Conservation (phyloP, 306 rosid genomes). For the Rosa rugosa region DNA sequence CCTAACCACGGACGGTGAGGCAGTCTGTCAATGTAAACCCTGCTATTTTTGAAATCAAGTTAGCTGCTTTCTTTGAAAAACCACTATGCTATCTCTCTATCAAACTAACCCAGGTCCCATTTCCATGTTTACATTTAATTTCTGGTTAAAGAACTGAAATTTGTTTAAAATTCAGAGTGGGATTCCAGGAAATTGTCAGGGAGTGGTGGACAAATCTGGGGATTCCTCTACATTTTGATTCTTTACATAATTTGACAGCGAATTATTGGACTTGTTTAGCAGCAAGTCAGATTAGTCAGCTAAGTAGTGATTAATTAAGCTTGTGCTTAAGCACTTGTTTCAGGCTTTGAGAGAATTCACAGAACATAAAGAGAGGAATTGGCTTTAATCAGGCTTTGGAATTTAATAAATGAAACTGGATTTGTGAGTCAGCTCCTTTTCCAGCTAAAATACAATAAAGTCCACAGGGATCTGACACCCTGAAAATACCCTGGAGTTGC, state of each 20-base stretch:
- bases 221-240: constrained; percentile 31
- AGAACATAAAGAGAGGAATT: constrained; percentile 19
- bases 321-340: neutral
- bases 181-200: constrained; percentile 41
- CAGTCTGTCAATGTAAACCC: constrained; percentile 17
- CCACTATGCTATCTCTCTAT: neutral
- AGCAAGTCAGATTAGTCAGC: constrained; percentile 27
- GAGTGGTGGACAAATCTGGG: constrained; percentile 42
- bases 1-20: constrained; percentile 11
- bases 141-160: constrained; percentile 10
- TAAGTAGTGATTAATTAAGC: constrained; percentile 6
- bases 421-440: constrained; percentile 31
- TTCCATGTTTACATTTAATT: neutral
- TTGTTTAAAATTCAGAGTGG: constrained; percentile 30
- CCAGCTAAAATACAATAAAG: constrained; percentile 38
- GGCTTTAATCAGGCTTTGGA: constrained; percentile 56
- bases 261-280: constrained; percentile 37
- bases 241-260: constrained; percentile 48
- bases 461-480: constrained; percentile 42
- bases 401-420: constrained; percentile 18
- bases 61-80: constrained; percentile 8
- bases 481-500: constrained; percentile 29
- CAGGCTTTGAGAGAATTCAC: constrained; percentile 1
- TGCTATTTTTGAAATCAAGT: neutral
- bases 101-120: constrained; percentile 10